phyloP scores from a whole-genome alignment of 2,329 filamentous ascomycete genomes.

The Sporothrix humicola region DNA sequence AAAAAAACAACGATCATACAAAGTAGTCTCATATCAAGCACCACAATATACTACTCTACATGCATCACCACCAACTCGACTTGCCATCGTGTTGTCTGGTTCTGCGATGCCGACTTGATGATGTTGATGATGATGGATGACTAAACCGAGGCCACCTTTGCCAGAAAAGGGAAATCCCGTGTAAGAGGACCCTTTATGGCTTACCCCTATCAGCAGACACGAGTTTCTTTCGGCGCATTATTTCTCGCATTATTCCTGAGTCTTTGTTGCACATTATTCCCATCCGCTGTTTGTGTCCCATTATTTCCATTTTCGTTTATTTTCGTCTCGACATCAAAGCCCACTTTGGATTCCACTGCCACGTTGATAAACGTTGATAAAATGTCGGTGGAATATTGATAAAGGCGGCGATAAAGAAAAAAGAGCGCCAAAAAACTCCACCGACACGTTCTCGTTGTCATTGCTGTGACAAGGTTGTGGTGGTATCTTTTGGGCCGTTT shows the following conservation, averaged over 20 bases:
- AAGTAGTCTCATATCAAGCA: too few species aligned
- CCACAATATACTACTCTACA: too few species aligned
- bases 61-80: too few species aligned
- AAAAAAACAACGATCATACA: too few species aligned
- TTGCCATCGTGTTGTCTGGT: too few species aligned
- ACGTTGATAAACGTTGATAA: background rate
- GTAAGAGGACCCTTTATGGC: background rate
- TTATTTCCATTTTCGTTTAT: constrained; percentile 5
- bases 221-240: background rate
- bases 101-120: background rate
- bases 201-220: background rate
- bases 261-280: background rate
- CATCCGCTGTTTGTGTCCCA: background rate
- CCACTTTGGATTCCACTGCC: background rate
- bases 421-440: background rate
- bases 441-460: constrained; percentile 6
- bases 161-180: background rate
- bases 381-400: background rate
- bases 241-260: background rate
- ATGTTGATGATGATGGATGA: background rate
- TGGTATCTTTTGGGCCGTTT: background rate
- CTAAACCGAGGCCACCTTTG: too few species aligned
- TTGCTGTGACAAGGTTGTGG: constrained; percentile 1
- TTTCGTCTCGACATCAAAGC: too few species aligned
- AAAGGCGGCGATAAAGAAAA: background rate